Base-by-base conservation (phyloP, 2,329 filamentous ascomycete genomes). In the Phialophora tarda region DNA sequence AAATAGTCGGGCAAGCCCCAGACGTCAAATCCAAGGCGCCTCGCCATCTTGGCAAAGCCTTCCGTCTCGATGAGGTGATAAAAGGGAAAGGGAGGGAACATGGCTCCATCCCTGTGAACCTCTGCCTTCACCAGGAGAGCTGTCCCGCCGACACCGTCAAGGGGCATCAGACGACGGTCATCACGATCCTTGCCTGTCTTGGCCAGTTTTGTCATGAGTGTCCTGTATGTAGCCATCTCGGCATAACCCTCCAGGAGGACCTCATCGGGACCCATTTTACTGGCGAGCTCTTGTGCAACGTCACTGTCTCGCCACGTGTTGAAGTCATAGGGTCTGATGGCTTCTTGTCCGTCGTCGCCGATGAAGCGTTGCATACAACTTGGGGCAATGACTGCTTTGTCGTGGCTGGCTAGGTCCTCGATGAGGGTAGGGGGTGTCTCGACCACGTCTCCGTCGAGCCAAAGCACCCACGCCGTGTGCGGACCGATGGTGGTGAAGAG, bases 1-100 rank as follows among this genome's bases (percentile, higher is more conserved):
- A 94, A 93, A 81, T 99, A 99, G 81, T 98, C 97, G 50, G 95
- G 95, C 75, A 98, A 81, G n/a, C 95, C 95, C 72, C 85, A 92
- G 65, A 91, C 86, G 68, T 89, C 85, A 89, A 93, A 97, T 57
- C 93, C 93, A 75, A 99, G 79, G 71, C 95, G 84, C 77, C 87
- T 90, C 12, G 93, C 93, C 95, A 99, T 99, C 81, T 94, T 97
- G 21, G 95, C 93, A 75, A 99, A 99, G 0, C 95, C 95, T 76
- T 99, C 95, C 0, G 95, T 98, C 83, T 99, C 95, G 68, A 99
- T 96, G 67, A 99, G 84, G 78, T 99, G 91, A 77, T 97, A 98
- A 76, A 99, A 99, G 2, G 94, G 81, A 77, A 99, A 99, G 0
- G 95, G 87, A 21, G 95, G 95, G 81, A 99, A 99, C 94, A 98